Conservation (phyloP, 106 monocot species). For the Dioscorea dumetorum region DNA sequence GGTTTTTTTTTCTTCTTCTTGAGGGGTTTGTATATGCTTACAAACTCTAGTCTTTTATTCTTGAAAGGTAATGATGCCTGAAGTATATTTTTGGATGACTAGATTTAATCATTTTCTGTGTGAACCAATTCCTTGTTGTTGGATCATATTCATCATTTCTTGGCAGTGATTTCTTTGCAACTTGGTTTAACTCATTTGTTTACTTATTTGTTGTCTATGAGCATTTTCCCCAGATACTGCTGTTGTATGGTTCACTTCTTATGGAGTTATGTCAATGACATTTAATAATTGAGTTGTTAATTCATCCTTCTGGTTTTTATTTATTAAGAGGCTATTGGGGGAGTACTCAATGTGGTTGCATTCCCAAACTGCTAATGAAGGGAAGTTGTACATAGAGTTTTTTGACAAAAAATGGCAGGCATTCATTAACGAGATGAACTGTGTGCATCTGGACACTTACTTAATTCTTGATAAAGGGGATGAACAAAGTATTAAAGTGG, state of each 20-base stretch:
- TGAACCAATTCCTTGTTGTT: no score
- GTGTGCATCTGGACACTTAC: slow-evolving; percentile 15
- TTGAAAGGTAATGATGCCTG: no score
- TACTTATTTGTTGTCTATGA: neutral
- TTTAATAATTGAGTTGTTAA: neutral
- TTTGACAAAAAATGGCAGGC: slow-evolving; percentile 39
- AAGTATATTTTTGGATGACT: no score
- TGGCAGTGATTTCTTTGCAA: neutral
- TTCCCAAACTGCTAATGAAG: slow-evolving; percentile 46
- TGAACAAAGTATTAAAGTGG: slow-evolving; percentile 40
- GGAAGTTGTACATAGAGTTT: slow-evolving; percentile 32
- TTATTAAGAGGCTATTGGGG: slow-evolving; percentile 52
- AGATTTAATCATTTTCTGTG: no score
- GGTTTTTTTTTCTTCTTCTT: no score
- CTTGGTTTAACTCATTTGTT: neutral
- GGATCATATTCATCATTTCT: no score
- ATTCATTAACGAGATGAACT: slow-evolving; percentile 8
- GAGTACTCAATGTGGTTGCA: slow-evolving; percentile 81
- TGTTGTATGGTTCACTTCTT: no score
- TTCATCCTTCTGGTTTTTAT: neutral
- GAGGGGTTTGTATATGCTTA: no score
- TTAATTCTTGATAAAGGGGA: slow-evolving; percentile 21
- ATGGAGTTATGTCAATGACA: no score
- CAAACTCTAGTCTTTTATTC: no score
- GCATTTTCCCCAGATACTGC: neutral